phyloP scores from a whole-genome alignment of 345 rosid species.

The Eucalyptus coolabah region DNA sequence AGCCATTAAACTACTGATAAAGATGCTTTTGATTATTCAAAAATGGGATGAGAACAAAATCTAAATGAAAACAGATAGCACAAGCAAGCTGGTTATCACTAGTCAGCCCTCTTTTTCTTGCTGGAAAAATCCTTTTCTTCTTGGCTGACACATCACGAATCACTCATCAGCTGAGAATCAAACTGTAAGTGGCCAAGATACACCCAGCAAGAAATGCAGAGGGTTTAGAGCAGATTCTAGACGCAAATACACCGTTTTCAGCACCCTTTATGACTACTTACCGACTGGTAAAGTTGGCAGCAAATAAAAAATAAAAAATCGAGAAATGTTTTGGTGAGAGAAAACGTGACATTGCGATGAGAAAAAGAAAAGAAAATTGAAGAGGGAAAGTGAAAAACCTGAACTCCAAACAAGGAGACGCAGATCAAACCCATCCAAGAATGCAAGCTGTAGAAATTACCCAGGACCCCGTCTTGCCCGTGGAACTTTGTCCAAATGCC shows the following conservation, averaged over 20 bases:
- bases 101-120: not conserved
- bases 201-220: not conserved
- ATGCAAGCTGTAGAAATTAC: constrained; percentile 86
- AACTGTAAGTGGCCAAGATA: not conserved
- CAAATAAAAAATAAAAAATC: not conserved
- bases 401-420: constrained; percentile 70
- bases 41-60: not conserved
- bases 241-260: not conserved
- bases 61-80: not conserved
- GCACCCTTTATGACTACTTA: not conserved
- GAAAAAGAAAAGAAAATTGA: not conserved
- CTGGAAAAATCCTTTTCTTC: not conserved
- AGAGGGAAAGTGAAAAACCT: constrained; percentile 27
- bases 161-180: not conserved
- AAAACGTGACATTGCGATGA: not conserved
- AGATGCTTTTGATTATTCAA: not conserved
- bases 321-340: not conserved
- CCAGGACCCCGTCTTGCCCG: constrained; percentile 41
- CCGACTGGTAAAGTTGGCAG: not conserved
- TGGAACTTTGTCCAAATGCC: constrained; percentile 93
- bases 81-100: not conserved
- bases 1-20: not conserved
- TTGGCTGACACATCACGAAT: not conserved
- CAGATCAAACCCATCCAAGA: constrained; percentile 98
- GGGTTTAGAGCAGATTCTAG: not conserved